Conservation (phyloP, 2,329 filamentous ascomycete species). For the Bretziella fagacearum region DNA sequence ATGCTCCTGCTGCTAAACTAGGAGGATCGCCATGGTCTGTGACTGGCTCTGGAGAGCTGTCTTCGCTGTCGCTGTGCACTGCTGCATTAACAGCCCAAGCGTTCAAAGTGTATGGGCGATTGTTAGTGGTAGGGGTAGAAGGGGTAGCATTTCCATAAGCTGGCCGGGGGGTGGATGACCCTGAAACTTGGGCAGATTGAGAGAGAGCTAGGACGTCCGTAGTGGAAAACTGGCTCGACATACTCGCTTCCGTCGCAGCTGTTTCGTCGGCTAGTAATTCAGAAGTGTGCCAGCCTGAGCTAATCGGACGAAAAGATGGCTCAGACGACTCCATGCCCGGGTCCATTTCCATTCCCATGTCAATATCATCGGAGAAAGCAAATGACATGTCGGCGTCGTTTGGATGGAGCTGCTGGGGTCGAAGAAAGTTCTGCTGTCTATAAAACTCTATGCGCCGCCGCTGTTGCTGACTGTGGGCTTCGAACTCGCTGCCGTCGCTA, state of each 20-base stretch:
- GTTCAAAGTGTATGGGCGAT: background rate
- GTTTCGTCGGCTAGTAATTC: constrained; percentile 12
- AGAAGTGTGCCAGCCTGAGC: constrained; percentile 10
- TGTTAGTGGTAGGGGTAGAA: constrained; percentile 6
- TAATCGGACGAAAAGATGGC: constrained; percentile 12
- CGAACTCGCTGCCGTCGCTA: constrained; percentile 1
- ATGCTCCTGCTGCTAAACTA: constrained; percentile 10
- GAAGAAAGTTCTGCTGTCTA: constrained; percentile 3
- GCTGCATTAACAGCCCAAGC: constrained; percentile 6
- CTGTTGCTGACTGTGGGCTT: background rate
- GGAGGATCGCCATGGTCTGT: constrained; percentile 11
- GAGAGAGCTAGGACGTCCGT: background rate
- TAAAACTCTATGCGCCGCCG: constrained; percentile 4
- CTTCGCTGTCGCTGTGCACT: constrained; percentile 1
- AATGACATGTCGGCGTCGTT: constrained; percentile 10
- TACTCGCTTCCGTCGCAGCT: constrained; percentile 7
- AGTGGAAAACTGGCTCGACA: background rate
- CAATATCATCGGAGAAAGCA: constrained; percentile 12
- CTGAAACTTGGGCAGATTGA: constrained; percentile 12
- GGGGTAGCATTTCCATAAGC: background rate
- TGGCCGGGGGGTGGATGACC: constrained; percentile 6
- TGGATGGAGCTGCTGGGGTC: background rate
- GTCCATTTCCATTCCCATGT: constrained; percentile 3
- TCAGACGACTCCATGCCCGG: constrained; percentile 11
- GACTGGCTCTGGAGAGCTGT: constrained; percentile 5